Base-by-base conservation (phyloP, 345 rosid species). In the Salix suchowensis region DNA sequence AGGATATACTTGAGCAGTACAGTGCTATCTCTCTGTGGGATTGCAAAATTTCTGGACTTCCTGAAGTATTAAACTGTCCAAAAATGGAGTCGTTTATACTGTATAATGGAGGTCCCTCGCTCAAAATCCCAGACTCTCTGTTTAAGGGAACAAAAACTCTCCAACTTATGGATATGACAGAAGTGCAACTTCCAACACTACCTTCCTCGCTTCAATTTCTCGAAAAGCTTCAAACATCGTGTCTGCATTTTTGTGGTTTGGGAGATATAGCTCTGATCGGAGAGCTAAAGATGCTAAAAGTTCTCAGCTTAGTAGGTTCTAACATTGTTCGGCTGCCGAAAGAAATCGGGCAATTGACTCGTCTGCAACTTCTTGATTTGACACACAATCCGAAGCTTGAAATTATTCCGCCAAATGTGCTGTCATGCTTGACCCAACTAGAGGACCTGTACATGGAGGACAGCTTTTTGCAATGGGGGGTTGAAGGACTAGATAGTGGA, bases 361-460 rank as follows among this genome's bases (percentile, higher is more conserved):
- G 48, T 7, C 60, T 79, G 23, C 65, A 54, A 40, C n/a, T 76
- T 24, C 50, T 83, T n/a, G 78, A 83, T 71, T 76, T 83, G 65
- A 73, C 55, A 3, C 0, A 46, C 10, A 79, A 78, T 66, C 12
- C 34, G 26, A 39, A 2, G 9, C 73, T 83, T 3, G 62, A 36
- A 19, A 65, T 72, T 0, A 69, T 77, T 76, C 67, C 80, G 8
- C 30, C 70, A 5, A 68, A 68, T 46, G 70, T 79, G 32, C n/a
- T 76, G 4, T 64, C 80, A 40, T 13, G 70, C 28, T 73, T 77
- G 71, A 0, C 70, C 32, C 26, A 24, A 13, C 39, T 82, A 40
- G 85, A 82, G 62, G 85, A 76, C 32, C 23, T 79, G 4, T 42
- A 50, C 13, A 66, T 79, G 80, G 55, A 23, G 1, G 55, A 78